Conservation (phyloP, 139 green algal genomes). For the Chlorella vulgaris region DNA sequence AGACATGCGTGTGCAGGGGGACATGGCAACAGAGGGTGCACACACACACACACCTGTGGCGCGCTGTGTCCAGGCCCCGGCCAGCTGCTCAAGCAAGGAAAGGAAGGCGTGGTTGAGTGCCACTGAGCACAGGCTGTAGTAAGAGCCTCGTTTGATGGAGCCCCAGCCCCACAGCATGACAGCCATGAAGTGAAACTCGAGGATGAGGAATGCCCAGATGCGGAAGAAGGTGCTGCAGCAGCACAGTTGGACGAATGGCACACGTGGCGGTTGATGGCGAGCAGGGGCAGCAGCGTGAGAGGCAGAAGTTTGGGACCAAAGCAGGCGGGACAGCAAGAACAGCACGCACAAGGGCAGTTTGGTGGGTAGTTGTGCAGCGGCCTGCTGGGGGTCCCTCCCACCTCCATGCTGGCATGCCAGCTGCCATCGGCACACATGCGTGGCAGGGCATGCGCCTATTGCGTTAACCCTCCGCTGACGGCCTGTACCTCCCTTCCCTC, state of each 20-base stretch:
- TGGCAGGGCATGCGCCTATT: no score
- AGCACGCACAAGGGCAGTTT: no score
- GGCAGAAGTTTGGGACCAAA: no score
- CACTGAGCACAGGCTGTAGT: slow-evolving; percentile 40
- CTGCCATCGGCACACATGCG: no score
- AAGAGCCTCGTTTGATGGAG: slow-evolving; percentile 1
- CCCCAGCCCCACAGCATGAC: slow-evolving; percentile 47
- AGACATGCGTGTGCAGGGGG: no score
- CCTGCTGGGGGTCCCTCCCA: no score
- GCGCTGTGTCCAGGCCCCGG: slow-evolving; percentile 49
- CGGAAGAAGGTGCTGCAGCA: slow-evolving; percentile 57
- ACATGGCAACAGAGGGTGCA: no score
- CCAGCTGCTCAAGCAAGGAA: slow-evolving; percentile 43
- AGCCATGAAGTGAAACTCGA: slow-evolving; percentile 65
- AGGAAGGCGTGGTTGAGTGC: slow-evolving; percentile 39
- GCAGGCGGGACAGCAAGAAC: no score
- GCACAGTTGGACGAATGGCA: not conserved
- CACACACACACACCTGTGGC: slow-evolving; percentile 9
- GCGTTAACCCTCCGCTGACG: no score
- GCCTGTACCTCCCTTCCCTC: not conserved
- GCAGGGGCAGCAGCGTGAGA: no score
- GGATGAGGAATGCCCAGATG: slow-evolving; percentile 65
- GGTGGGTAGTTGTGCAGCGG: no score
- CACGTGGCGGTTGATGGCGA: not conserved
- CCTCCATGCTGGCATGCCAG: no score